Evolutionary conservation across 176 grass and related monocot species (phyloP), one percentile per base, ranked within the genome.

Genomic region (Stipa capillata): DNA sequence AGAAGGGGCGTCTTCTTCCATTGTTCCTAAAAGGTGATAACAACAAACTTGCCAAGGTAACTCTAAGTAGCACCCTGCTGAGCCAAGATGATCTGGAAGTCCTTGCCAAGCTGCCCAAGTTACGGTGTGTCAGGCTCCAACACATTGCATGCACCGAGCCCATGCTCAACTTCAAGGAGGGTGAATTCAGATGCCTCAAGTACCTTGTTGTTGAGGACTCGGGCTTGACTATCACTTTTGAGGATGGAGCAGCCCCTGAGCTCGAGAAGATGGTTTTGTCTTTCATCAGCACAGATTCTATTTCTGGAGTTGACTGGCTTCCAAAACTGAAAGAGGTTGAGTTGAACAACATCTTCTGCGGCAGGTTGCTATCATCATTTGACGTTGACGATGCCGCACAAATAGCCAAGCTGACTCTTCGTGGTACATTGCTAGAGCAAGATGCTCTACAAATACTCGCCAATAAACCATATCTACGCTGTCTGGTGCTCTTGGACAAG

Each of bases 41-140:
- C 6, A 24, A 60, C 2, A 16, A 29, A 16, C 66, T 81, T 58
- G 21, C 53, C 64, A 81, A 86, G 41, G 33, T 86, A 20, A 74
- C 54, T 65, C 67, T 86, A 32, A 23, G 16, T 18, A 0, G 36
- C 4, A 81, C 55, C 9, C 1, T 17, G 9, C 27, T 86, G 25
- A 48, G 17, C 11, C 9, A 71, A 17, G 0, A 66, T 32, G 42
- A 47, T 73, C 20, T 86, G 5, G 28, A 5, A 3, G 7, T 37
- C 11, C 49, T 87, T 17, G 33, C 55, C 12, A 37, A 21, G 29
- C 60, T 82, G 17, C 62, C 48, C 47, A 80, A 42, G 16, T 69
- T 80, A 31, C 17, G 5, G 2, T 25, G 23, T 42, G 0, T 68
- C 34, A 80, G 49, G 77, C 48, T 80, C 5, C 63, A 35, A 14